phyloP scores from a whole-genome alignment of 441 rosid genomes.

The Mallotus repandus region DNA sequence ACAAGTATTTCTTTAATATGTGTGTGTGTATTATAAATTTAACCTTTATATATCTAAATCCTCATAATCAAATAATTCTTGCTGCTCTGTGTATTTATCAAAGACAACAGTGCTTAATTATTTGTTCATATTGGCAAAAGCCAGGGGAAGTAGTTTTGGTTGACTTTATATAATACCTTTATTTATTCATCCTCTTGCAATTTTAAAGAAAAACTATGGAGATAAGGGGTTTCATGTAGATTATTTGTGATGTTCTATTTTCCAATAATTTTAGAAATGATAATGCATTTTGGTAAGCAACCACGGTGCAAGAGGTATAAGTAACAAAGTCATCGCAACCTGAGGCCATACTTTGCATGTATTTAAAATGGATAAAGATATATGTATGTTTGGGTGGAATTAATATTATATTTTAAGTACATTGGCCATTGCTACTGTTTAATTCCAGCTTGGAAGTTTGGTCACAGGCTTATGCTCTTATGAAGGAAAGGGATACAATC shows the following conservation, averaged over 20 bases:
- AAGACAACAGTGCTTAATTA: neutral
- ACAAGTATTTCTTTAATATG: too few relatives aligned
- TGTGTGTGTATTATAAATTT: too few relatives aligned
- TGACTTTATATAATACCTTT: constrained; percentile 1
- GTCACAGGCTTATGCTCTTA: constrained; percentile 85
- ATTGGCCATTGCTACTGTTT: constrained; percentile 4
- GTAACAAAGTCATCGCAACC: too few relatives aligned
- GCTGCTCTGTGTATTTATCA: neutral
- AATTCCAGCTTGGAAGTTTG: constrained; percentile 20
- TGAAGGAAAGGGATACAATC: constrained; percentile 96
- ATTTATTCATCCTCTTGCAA: neutral
- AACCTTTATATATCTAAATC: too few relatives aligned
- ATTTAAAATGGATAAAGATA: constrained; percentile 7
- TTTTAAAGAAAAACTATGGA: neutral
- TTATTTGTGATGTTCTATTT: neutral
- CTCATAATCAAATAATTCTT: neutral
- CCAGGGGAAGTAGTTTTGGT: neutral
- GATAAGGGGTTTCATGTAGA: neutral
- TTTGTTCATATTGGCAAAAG: neutral
- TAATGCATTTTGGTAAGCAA: neutral
- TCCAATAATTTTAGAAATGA: neutral
- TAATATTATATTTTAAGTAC: neutral
- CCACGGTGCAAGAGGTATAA: neutral
- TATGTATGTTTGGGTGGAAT: neutral
- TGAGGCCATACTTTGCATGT: neutral